Conservation (phyloP, 257 asterid genomes). For the Henckelia pumila region DNA sequence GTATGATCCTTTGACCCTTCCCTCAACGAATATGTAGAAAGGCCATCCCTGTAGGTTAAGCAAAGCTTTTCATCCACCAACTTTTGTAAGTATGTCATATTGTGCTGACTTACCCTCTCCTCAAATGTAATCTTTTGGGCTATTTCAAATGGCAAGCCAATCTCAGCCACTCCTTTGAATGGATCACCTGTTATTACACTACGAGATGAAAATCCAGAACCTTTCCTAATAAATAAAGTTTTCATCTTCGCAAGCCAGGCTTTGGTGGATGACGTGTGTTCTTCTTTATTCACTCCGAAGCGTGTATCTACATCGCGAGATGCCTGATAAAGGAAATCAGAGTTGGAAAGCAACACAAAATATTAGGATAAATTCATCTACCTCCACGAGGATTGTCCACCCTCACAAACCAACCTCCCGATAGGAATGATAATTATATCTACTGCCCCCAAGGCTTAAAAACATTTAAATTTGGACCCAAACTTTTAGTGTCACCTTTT, state of each 20-base stretch:
- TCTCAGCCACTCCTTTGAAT: slow-evolving; percentile 84
- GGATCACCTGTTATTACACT: slow-evolving; percentile 97
- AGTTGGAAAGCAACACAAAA: slow-evolving; percentile 9
- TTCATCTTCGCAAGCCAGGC: slow-evolving; percentile 99
- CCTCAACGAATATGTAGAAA: slow-evolving; percentile 66
- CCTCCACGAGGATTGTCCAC: slow-evolving; percentile 10
- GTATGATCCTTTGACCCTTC: slow-evolving; percentile 99
- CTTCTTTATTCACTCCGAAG: slow-evolving; percentile 72
- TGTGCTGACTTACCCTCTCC: slow-evolving; percentile 82
- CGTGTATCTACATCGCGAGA: slow-evolving; percentile 91
- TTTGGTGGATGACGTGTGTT: slow-evolving; percentile 69
- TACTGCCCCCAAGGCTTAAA: background rate
- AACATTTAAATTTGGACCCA: background rate
- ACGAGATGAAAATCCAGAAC: slow-evolving; percentile 98
- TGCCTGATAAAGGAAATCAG: slow-evolving; percentile 49
- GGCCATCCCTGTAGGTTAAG: slow-evolving; percentile 77
- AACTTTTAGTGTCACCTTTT: background rate
- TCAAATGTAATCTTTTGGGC: slow-evolving; percentile 91
- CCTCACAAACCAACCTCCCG: no score
- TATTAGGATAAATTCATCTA: background rate
- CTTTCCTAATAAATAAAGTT: slow-evolving; percentile 85
- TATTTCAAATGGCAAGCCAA: slow-evolving; percentile 83
- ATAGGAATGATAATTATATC: background rate
- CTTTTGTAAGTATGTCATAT: slow-evolving; percentile 67
- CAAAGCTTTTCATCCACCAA: slow-evolving; percentile 85